Evolutionary conservation across 768 basidiomycete genomes (phyloP).

Genomic region (Mycena vitilis): DNA sequence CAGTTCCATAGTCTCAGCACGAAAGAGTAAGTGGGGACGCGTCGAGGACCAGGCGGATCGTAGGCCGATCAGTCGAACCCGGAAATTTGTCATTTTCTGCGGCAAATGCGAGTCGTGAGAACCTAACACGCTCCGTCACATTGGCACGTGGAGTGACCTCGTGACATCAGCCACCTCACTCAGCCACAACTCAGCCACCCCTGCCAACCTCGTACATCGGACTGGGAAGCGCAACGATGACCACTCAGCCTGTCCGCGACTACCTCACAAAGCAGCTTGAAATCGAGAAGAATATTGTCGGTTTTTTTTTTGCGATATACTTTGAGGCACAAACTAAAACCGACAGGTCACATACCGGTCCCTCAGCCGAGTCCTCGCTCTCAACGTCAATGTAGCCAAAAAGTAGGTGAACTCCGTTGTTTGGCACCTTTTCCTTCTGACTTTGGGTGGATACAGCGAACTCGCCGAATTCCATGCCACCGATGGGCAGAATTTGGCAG

Average conservation of each 20-base stretch:
- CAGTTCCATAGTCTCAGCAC: too few species aligned
- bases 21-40: too few species aligned
- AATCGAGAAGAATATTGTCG: constrained; percentile 62
- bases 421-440: neutral
- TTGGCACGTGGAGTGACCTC: too few species aligned
- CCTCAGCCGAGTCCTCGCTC: constrained; percentile 74
- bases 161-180: too few species aligned
- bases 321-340: too few species aligned
- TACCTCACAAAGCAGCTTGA: constrained; percentile 64
- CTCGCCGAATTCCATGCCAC: constrained; percentile 68
- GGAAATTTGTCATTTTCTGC: too few species aligned
- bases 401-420: constrained; percentile 59
- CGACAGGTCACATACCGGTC: constrained; percentile 85
- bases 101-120: too few species aligned
- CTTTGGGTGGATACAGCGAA: constrained; percentile 56
- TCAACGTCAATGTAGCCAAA: constrained; percentile 85
- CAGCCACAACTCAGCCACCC: too few species aligned
- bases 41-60: too few species aligned
- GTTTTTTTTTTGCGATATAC: constrained; percentile 23
- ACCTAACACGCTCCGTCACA: too few species aligned
- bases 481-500: constrained; percentile 57
- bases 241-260: constrained; percentile 55
- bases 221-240: constrained; percentile 45
- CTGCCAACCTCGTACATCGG: too few species aligned
- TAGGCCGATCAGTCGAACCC: too few species aligned